Percentiles rank a stretch among this genome's conserved stretches.
These are phyloP conservation scores for Yamadazyma triangularis DNA, from an alignment of 1,139 yeast genomes.

Conservation along the genomic window DNA sequence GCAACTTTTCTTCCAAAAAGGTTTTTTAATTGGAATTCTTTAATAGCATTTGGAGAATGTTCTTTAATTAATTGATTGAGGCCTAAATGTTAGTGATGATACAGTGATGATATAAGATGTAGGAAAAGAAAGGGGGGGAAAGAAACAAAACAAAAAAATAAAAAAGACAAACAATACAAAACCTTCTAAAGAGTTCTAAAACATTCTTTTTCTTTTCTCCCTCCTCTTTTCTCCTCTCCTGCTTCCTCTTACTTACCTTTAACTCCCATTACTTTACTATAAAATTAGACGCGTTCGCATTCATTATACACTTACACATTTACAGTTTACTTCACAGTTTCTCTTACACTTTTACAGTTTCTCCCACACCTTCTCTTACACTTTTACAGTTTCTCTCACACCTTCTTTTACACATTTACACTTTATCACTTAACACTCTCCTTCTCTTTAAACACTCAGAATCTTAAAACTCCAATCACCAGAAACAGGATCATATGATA, in stretches of 20 bases:
- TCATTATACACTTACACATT: too few species aligned
- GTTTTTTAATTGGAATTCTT: slow-evolving; percentile 75
- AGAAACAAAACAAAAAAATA: too few species aligned
- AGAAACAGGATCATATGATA: slow-evolving; percentile 68
- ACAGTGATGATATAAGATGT: slow-evolving; percentile 2
- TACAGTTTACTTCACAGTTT: too few species aligned
- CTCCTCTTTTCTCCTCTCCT: background rate
- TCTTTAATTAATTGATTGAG: slow-evolving; percentile 78
- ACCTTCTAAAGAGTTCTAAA: too few species aligned
- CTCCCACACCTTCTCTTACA: too few species aligned
- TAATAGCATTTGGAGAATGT: slow-evolving; percentile 80
- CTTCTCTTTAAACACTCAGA: slow-evolving; percentile 30
- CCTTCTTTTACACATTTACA: too few species aligned
- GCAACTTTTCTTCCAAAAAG: slow-evolving; percentile 94
- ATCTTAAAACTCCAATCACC: slow-evolving; percentile 81
- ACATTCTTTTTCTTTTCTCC: too few species aligned
- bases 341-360: too few species aligned
- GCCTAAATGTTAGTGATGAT: slow-evolving; percentile 35
- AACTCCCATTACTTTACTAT: slow-evolving; percentile 64
- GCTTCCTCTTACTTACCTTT: slow-evolving; percentile 44
- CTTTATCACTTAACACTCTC: slow-evolving; percentile 89
- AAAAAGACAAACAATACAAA: too few species aligned
- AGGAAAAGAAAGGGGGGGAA: too few species aligned
- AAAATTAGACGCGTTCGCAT: too few species aligned
- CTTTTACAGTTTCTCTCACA: too few species aligned